Evolutionary conservation across 495 filamentous ascomycete species (phyloP).

Genomic region (Rostrohypoxylon terebratum): DNA sequence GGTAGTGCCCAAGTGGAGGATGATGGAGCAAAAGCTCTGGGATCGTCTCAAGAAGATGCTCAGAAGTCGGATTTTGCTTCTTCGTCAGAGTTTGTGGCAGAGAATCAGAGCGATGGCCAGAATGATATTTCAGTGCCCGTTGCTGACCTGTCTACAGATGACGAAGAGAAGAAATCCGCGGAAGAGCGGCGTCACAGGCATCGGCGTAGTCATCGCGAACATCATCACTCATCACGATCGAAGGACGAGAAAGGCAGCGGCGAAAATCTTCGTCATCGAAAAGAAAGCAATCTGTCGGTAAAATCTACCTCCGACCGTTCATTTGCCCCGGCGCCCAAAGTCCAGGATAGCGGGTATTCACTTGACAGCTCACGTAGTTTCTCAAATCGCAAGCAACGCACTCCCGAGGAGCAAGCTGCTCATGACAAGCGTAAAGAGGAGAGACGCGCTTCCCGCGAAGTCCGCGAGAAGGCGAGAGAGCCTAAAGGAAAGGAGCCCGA

Average conservation of each 20-base stretch:
- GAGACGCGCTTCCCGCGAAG: conserved; percentile 46
- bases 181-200: conserved; percentile 54
- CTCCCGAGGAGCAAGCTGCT: conserved; percentile 58
- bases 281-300: conserved; percentile 51
- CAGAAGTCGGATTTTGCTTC: conserved; percentile 38
- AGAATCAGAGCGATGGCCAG: conserved; percentile 44
- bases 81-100: conserved; percentile 37
- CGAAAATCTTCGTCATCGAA: conserved; percentile 46
- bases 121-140: conserved; percentile 50
- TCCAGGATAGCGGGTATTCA: conserved; percentile 52
- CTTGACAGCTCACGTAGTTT: conserved; percentile 48
- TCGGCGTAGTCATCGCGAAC: conserved; percentile 44
- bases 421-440: conserved; percentile 58
- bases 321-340: conserved; percentile 42
- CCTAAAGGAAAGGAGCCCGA: conserved; percentile 46
- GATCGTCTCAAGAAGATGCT: conserved; percentile 31
- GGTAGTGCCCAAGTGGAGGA: conserved; percentile 35
- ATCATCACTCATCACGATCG: conserved; percentile 34
- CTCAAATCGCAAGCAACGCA: conserved; percentile 50
- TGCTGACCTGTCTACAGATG: conserved; percentile 62
- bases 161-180: conserved; percentile 53
- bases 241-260: conserved; percentile 50
- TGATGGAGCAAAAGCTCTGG: conserved; percentile 20
- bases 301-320: conserved; percentile 52
- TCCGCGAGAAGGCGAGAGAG: conserved; percentile 41